phyloP scores from a whole-genome alignment of 495 filamentous ascomycete genomes.

The Rhizodiscina lignyota region DNA sequence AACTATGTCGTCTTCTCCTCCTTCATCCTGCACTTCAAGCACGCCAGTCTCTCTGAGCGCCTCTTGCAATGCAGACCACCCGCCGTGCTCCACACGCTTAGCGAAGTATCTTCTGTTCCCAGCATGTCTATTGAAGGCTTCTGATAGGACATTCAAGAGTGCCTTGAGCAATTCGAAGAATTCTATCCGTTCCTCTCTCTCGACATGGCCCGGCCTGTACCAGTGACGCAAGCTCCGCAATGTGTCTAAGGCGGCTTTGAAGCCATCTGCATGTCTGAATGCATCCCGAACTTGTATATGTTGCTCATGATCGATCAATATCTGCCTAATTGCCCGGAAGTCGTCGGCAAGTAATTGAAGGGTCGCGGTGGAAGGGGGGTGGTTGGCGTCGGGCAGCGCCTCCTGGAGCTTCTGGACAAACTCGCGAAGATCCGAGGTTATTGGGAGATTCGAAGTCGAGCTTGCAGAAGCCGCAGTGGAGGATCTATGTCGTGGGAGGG shows the following conservation, averaged over 20 bases:
- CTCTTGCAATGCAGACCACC: constrained; percentile 61
- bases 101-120: constrained; percentile 81
- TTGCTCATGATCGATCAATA: constrained; percentile 33
- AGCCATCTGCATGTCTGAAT: constrained; percentile 71
- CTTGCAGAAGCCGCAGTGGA: constrained; percentile 4
- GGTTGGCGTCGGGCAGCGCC: not conserved
- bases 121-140: constrained; percentile 60
- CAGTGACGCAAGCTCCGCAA: constrained; percentile 51
- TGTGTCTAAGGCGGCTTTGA: constrained; percentile 53
- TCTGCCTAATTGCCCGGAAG: constrained; percentile 32
- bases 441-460: not conserved
- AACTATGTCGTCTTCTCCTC: constrained; percentile 29
- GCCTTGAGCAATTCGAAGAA: constrained; percentile 56
- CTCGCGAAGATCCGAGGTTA: constrained; percentile 5
- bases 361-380: constrained; percentile 3
- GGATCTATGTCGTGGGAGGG: constrained; percentile 3
- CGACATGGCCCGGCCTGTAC: constrained; percentile 47
- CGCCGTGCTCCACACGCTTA: constrained; percentile 51
- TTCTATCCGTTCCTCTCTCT: constrained; percentile 38
- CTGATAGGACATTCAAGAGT: constrained; percentile 52
- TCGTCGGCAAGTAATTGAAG: constrained; percentile 14
- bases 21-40: constrained; percentile 23
- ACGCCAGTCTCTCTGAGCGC: constrained; percentile 43
- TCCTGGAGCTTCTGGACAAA: constrained; percentile 1
- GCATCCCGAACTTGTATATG: constrained; percentile 46